These are phyloP conservation scores for Coemansia sp. DNA, from an alignment of 192 early-diverging fungal genomes.

Conservation along the genomic window DNA sequence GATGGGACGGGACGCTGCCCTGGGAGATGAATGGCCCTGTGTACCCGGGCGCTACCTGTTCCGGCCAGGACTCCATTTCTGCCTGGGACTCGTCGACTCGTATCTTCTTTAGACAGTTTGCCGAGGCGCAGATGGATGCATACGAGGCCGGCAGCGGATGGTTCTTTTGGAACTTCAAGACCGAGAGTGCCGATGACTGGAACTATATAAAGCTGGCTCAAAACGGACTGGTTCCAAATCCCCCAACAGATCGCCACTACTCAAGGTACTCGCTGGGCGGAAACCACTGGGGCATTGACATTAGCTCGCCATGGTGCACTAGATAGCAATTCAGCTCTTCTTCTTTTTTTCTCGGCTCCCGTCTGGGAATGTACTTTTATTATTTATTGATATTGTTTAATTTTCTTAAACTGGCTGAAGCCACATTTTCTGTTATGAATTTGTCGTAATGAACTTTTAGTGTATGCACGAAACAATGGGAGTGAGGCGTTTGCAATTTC, in stretches of 20 bases:
- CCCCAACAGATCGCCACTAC: constrained; percentile 44
- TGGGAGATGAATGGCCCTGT: constrained; percentile 53
- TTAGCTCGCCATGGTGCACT: constrained; percentile 41
- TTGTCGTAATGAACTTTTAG: not conserved
- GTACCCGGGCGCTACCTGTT: constrained; percentile 57
- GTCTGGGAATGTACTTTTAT: constrained; percentile 3
- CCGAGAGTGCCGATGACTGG: constrained; percentile 71
- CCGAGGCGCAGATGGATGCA: constrained; percentile 68
- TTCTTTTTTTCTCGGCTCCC: no score
- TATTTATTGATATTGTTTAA: constrained; percentile 4
- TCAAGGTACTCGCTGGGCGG: constrained; percentile 45
- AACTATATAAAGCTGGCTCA: constrained; percentile 71
- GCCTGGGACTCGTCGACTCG: constrained; percentile 57
- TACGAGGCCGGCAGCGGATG: constrained; percentile 70
- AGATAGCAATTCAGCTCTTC: not conserved
- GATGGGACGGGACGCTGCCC: constrained; percentile 65
- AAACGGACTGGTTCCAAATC: constrained; percentile 62
- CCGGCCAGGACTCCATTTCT: constrained; percentile 47
- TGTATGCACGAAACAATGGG: not conserved
- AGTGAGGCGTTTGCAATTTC: not conserved
- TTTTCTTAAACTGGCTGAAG: constrained; percentile 4
- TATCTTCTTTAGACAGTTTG: constrained; percentile 60
- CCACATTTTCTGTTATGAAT: not conserved
- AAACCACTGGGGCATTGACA: constrained; percentile 29
- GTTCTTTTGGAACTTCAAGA: constrained; percentile 81